Evolutionary conservation across 805 yeast species (phyloP).

Genomic region (Naumovozyma castellii): DNA sequence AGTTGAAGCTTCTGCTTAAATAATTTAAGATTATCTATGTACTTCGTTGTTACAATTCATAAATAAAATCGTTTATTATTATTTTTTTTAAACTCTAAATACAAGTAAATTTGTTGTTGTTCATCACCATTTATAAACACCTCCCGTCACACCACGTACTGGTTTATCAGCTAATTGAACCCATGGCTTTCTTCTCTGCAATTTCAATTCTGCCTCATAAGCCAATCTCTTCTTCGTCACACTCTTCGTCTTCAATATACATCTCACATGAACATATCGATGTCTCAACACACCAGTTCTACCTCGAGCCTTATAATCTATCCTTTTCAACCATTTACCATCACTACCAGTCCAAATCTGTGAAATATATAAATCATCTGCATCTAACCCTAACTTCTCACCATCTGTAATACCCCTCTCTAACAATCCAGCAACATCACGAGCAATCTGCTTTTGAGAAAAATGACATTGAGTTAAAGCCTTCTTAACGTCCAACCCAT

Average conservation of each 20-base stretch:
- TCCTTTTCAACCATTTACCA: constrained; percentile 59
- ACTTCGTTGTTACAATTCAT: too few species aligned
- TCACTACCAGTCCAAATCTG: constrained; percentile 91
- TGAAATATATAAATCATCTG: constrained; percentile 57
- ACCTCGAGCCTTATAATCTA: constrained; percentile 85
- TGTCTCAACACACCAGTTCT: constrained; percentile 72
- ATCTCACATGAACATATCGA: constrained; percentile 71
- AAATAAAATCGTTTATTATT: too few species aligned
- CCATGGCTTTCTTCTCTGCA: constrained; percentile 43
- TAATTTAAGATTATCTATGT: too few species aligned
- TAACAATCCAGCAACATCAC: constrained; percentile 68
- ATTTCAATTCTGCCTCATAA: constrained; percentile 47
- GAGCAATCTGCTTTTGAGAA: constrained; percentile 65
- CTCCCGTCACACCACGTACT: constrained; percentile 41
- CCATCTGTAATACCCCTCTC: constrained; percentile 67
- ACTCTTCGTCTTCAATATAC: constrained; percentile 54
- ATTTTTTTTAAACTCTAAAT: neutral
- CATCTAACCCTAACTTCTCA: constrained; percentile 45
- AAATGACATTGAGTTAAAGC: constrained; percentile 93
- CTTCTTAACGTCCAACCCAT: constrained; percentile 56
- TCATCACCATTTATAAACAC: constrained; percentile 46
- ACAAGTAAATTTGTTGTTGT: neutral
- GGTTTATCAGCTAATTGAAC: constrained; percentile 37
- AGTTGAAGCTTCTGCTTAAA: constrained; percentile 19
- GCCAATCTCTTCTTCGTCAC: constrained; percentile 52